phyloP scores from a whole-genome alignment of 2,329 filamentous ascomycete species.

The Colletotrichum destructivum region DNA sequence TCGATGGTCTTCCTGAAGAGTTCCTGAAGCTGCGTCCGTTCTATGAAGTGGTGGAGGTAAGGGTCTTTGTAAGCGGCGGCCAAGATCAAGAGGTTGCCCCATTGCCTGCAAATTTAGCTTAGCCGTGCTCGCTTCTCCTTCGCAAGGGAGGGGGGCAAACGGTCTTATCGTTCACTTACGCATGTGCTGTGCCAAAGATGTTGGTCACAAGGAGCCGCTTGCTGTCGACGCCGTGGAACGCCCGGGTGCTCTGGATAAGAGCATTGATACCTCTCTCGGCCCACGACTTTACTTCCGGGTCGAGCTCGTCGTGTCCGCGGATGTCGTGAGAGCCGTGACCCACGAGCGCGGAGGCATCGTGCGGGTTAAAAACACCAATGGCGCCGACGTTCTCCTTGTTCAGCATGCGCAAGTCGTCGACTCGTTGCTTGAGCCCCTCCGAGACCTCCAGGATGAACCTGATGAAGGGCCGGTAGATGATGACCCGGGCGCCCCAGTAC shows the following conservation, averaged over 20 bases:
- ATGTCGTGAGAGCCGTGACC: conserved; percentile 41
- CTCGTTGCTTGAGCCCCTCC: conserved; percentile 50
- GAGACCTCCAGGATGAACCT: background rate
- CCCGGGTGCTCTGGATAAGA: background rate
- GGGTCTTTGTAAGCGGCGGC: background rate
- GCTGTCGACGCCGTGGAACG: background rate
- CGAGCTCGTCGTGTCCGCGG: conserved; percentile 45
- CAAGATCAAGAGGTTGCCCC: background rate
- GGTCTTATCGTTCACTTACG: background rate
- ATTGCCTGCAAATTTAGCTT: background rate
- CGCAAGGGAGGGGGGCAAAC: no score
- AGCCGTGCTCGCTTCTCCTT: no score
- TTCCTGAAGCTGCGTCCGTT: background rate
- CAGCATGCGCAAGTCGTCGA: conserved; percentile 22
- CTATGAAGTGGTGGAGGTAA: background rate
- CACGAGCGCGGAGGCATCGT: conserved; percentile 17
- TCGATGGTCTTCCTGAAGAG: background rate
- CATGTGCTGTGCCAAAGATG: background rate
- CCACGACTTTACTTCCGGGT: background rate
- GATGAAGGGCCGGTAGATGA: background rate
- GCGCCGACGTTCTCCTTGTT: conserved; percentile 53
- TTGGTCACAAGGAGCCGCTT: background rate
- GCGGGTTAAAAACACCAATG: conserved; percentile 51
- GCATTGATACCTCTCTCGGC: background rate
- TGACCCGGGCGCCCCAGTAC: background rate